These are phyloP conservation scores for Aspergillus felis DNA, from an alignment of 2,329 filamentous ascomycete genomes.

Conservation along the genomic window DNA sequence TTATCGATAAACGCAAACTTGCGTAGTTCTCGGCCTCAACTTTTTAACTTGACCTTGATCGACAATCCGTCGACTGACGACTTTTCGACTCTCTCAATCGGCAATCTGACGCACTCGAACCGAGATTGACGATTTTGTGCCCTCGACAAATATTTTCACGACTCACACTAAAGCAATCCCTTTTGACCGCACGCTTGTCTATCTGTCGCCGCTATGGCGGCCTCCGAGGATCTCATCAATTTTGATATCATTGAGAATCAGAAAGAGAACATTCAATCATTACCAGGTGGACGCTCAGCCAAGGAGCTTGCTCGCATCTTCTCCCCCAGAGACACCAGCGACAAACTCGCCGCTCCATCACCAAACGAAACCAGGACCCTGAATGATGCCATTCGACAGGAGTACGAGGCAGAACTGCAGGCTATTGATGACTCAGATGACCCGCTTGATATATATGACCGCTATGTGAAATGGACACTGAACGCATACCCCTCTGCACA, in stretches of 20 bases:
- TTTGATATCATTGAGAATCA: constrained; percentile 95
- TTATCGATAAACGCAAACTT: constrained; percentile 32
- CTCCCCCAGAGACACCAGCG: constrained; percentile 44
- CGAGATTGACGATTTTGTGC: neutral
- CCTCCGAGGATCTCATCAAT: constrained; percentile 44
- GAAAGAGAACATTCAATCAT: constrained; percentile 95
- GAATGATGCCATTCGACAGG: constrained; percentile 73
- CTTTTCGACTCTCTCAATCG: neutral
- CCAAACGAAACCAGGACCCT: constrained; percentile 70
- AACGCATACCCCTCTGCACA: constrained; percentile 93
- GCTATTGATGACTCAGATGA: constrained; percentile 84
- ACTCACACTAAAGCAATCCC: no score
- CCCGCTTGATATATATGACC: constrained; percentile 89
- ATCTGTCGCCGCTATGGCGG: constrained; percentile 49
- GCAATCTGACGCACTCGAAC: neutral
- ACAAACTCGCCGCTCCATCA: constrained; percentile 59
- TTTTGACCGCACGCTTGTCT: constrained; percentile 22
- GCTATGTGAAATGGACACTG: constrained; percentile 95
- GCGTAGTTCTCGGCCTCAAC: neutral
- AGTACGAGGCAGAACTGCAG: constrained; percentile 80
- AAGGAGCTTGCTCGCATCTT: constrained; percentile 78
- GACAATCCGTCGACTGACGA: constrained; percentile 50
- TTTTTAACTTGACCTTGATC: constrained; percentile 14
- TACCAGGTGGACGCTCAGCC: constrained; percentile 84
- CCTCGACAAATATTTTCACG: neutral